phyloP scores from a whole-genome alignment of 371 early-diverging fungal species.

The Saksenaea vasiformis region DNA sequence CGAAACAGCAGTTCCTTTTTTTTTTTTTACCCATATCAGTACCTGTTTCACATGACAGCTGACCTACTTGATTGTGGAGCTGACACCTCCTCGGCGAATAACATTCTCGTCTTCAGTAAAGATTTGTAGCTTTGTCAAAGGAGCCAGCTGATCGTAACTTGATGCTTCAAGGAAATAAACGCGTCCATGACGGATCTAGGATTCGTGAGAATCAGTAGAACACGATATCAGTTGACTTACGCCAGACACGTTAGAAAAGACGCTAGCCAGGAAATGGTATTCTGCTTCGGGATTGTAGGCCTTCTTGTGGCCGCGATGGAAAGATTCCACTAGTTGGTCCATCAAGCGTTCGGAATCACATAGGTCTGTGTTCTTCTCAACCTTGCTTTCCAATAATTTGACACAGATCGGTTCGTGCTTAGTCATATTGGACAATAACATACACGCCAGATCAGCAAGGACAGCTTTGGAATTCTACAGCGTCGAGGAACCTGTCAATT shows the following conservation, averaged over 20 bases:
- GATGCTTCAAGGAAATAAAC: slow-evolving; percentile 68
- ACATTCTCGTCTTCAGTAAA: slow-evolving; percentile 82
- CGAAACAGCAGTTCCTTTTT: slow-evolving; percentile 81
- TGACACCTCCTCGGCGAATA: slow-evolving; percentile 89
- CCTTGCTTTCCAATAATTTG: slow-evolving; percentile 52
- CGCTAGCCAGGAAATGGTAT: slow-evolving; percentile 86
- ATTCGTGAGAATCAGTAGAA: background rate
- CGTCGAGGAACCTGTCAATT: background rate
- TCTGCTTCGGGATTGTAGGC: slow-evolving; percentile 82
- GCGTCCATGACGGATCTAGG: slow-evolving; percentile 68
- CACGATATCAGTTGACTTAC: slow-evolving; percentile 29
- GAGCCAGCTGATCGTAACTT: slow-evolving; percentile 57
- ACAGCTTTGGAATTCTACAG: slow-evolving; percentile 57
- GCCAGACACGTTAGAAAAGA: slow-evolving; percentile 88
- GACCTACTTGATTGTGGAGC: slow-evolving; percentile 78
- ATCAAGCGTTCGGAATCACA: slow-evolving; percentile 53
- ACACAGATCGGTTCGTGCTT: slow-evolving; percentile 65
- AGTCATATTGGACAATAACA: slow-evolving; percentile 92
- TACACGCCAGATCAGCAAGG: slow-evolving; percentile 80
- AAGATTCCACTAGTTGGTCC: slow-evolving; percentile 87
- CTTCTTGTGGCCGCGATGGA: slow-evolving; percentile 77
- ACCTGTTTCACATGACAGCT: background rate
- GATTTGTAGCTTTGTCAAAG: slow-evolving; percentile 82
- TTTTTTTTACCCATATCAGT: slow-evolving; percentile 3
- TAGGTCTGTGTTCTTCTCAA: slow-evolving; percentile 45